A percentile compares a stretch with the other conserved stretches of the same genome.
Conservation (phyloP, 306 rosid genomes). For the Citrullus colocynthis region DNA sequence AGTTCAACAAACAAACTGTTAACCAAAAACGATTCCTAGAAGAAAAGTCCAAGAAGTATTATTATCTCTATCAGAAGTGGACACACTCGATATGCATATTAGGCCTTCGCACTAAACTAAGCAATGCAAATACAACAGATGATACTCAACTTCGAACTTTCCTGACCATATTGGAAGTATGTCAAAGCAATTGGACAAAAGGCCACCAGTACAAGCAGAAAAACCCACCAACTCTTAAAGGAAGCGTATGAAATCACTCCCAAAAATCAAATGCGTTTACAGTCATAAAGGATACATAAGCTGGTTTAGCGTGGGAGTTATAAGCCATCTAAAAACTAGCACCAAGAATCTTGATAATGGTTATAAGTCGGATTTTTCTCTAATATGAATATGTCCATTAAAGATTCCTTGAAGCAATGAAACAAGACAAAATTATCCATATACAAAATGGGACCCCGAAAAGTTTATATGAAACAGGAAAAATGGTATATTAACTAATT, state of each 20-base stretch:
- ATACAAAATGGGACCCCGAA: too few relatives aligned
- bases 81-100: background rate
- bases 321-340: too few relatives aligned
- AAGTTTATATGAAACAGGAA: too few relatives aligned
- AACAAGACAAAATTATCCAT: too few relatives aligned
- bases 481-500: too few relatives aligned
- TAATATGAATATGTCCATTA: too few relatives aligned
- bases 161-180: background rate
- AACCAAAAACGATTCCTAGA: background rate
- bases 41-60: background rate
- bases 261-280: background rate
- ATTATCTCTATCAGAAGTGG: background rate
- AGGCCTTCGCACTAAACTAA: background rate
- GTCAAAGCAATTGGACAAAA: background rate
- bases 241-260: background rate
- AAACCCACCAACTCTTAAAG: background rate
- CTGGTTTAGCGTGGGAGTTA: too few relatives aligned
- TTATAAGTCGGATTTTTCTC: too few relatives aligned
- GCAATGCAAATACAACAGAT: background rate
- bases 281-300: background rate
- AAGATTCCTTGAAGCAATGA: too few relatives aligned
- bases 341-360: too few relatives aligned
- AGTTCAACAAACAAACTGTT: background rate
- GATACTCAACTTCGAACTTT: background rate
- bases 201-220: background rate